Evolutionary conservation across 306 rosid genomes (phyloP), one percentile per base, ranked within the genome.

Genomic region (Pterocarpus macrocarpus): DNA sequence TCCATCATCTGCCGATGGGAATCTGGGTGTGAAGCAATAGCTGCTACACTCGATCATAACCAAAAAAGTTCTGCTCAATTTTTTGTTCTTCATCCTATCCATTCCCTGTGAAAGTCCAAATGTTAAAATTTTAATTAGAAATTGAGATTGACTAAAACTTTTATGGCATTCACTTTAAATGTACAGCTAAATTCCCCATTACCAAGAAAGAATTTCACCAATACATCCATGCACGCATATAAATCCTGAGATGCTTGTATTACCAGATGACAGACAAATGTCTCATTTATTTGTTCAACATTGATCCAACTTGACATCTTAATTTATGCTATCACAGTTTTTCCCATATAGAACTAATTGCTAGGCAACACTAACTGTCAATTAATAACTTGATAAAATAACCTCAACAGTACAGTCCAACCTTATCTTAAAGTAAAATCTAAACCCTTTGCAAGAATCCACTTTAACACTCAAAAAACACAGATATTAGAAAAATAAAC

Each of bases 91-190:
- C 85, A 73, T 84, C 62, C 59, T 3, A 2, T 62, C 33, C 33
- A 71, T 73, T 58, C 38, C 64, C 76, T 83, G 41, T 13, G 65
- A 61, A 71, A 81, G 41, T 65, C 83, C 77, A 85, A 74, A 79
- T 76, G 65, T 58, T 34, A 80, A 78, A 64, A 71, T 76, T 71
- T 3, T 14, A 41, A 28, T 86, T 34, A 91, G 87, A 79, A 58
- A 49, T 33, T 50, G 49, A 68, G 69, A 64, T 68, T 78, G 33
- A 33, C 32, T 15, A 57, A 72, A 61, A 34, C 35, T 44, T 7
- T 36, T 63, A 12, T 58, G 69, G 17, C 41, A 50, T 66, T 52
- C 22, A 49, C 56, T 63, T 32, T 14, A 49, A 41, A 71, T 71
- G 30, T 61, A 64, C 43, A 64, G 10, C 71, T 44, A 7, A 47